These are phyloP conservation scores for Chalciporus chontae DNA, from an alignment of 768 basidiomycete species.

Conservation along the genomic window DNA sequence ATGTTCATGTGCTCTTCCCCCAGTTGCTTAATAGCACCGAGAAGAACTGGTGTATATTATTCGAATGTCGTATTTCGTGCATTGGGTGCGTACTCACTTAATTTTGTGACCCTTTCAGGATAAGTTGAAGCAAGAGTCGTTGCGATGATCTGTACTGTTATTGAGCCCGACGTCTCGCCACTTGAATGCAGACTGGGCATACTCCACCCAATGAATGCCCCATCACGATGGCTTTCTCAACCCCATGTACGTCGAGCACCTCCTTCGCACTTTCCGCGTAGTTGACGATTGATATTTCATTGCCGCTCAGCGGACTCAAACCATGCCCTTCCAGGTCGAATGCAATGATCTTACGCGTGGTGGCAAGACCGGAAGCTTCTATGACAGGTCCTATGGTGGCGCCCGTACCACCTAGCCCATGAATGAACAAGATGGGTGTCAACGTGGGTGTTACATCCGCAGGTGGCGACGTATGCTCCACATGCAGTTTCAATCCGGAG, in stretches of 20 bases:
- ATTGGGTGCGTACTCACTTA: neutral
- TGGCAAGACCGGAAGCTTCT: constrained; percentile 7
- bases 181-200: neutral
- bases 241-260: constrained; percentile 10
- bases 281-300: constrained; percentile 10
- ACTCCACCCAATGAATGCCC: constrained; percentile 8
- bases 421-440: constrained; percentile 7
- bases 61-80: neutral
- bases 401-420: neutral
- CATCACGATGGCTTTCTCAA: constrained; percentile 3
- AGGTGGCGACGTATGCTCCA: neutral
- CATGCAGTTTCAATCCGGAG: constrained; percentile 6
- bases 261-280: constrained; percentile 11
- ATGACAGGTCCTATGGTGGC: constrained; percentile 8
- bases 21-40: neutral
- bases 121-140: constrained; percentile 1
- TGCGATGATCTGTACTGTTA: neutral
- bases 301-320: constrained; percentile 11
- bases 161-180: neutral
- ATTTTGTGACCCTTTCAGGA: constrained; percentile 2
- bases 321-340: constrained; percentile 8
- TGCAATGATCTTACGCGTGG: constrained; percentile 15
- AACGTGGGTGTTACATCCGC: neutral
- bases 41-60: neutral
- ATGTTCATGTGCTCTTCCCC: neutral